phyloP scores from a whole-genome alignment of 805 yeast species.

The Pichia occidentalis region DNA sequence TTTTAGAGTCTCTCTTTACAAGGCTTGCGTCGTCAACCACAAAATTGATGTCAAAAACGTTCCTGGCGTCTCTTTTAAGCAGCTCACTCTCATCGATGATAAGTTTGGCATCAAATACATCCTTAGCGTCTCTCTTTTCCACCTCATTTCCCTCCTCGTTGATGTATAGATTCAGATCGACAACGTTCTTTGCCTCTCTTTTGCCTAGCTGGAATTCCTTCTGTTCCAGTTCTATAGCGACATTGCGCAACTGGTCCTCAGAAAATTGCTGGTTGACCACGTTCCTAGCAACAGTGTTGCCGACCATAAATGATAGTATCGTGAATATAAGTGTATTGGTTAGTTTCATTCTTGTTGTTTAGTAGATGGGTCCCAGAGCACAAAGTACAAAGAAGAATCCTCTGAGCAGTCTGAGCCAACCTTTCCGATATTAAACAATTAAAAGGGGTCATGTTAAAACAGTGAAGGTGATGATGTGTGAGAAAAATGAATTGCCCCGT shows the following conservation, averaged over 20 bases:
- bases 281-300: conserved; percentile 6
- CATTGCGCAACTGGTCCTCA: conserved; percentile 5
- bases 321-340: neutral
- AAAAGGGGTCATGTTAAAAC: too few species aligned
- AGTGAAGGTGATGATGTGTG: too few species aligned
- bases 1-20: conserved; percentile 20
- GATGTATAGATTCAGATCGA: conserved; percentile 11
- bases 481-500: too few species aligned
- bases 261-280: conserved; percentile 6
- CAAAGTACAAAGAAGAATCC: too few species aligned
- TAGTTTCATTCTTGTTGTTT: too few species aligned
- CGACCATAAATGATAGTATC: neutral
- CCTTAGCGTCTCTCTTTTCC: conserved; percentile 14
- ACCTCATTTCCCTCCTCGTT: conserved; percentile 8
- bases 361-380: too few species aligned
- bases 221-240: conserved; percentile 9
- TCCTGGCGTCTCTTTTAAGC: conserved; percentile 14
- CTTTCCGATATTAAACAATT: too few species aligned
- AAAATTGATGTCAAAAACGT: conserved; percentile 13
- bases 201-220: conserved; percentile 9
- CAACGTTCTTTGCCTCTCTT: conserved; percentile 14
- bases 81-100: conserved; percentile 15
- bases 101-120: conserved; percentile 12
- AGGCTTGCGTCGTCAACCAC: conserved; percentile 14
- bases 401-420: too few species aligned